A percentile compares a stretch with the other conserved stretches of the same genome.
Evolutionary conservation across 2,329 filamentous ascomycete genomes (phyloP).

Genomic region (Pseudogymnoascus sp.): DNA sequence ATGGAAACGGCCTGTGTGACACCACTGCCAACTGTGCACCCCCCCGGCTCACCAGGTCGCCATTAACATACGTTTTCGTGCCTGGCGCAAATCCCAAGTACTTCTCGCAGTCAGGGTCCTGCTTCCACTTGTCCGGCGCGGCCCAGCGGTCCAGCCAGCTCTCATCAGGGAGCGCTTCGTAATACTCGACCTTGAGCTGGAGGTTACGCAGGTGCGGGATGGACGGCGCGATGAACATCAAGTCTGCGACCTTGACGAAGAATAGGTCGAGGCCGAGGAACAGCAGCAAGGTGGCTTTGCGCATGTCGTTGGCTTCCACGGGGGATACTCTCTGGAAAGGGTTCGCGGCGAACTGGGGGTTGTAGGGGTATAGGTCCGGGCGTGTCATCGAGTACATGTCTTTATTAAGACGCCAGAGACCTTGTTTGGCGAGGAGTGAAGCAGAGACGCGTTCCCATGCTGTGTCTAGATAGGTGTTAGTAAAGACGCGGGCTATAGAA

Average conservation of each 20-base stretch:
- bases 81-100: slow-evolving; percentile 49
- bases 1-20: slow-evolving; percentile 49
- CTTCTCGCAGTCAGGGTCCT: slow-evolving; percentile 49
- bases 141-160: slow-evolving; percentile 13
- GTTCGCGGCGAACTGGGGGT: slow-evolving; percentile 42
- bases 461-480: slow-evolving; percentile 40
- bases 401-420: slow-evolving; percentile 54
- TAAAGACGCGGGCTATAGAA: background rate
- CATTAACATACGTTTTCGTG: slow-evolving; percentile 53
- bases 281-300: slow-evolving; percentile 12
- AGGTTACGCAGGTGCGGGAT: slow-evolving; percentile 53
- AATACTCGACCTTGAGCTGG: slow-evolving; percentile 51
- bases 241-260: slow-evolving; percentile 61
- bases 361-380: slow-evolving; percentile 45
- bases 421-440: slow-evolving; percentile 47
- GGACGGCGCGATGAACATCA: slow-evolving; percentile 52
- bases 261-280: slow-evolving; percentile 55
- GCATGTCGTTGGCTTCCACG: slow-evolving; percentile 39
- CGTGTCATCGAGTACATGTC: slow-evolving; percentile 50
- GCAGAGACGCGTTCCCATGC: slow-evolving; percentile 52
- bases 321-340: background rate
- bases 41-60: slow-evolving; percentile 46
- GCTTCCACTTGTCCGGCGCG: slow-evolving; percentile 46
- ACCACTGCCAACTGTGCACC: slow-evolving; percentile 40
- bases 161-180: slow-evolving; percentile 35